phyloP scores from a whole-genome alignment of 73 alveolate genomes.

The Tetrahymena malaccensis region DNA sequence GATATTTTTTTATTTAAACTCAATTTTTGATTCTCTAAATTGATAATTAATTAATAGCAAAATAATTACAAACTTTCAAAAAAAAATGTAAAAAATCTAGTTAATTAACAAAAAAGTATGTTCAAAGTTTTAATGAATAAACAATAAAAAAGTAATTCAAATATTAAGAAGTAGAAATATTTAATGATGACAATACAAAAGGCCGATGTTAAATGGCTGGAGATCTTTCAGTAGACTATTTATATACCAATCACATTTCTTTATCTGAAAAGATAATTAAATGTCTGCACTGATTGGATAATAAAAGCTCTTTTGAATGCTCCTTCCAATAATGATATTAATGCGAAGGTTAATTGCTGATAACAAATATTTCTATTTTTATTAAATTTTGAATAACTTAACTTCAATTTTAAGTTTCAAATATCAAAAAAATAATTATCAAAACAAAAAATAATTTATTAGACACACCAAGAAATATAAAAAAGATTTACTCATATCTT shows the following conservation, averaged over 20 bases:
- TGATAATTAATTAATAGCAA: not conserved
- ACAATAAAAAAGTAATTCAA: not conserved
- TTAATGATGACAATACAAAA: not conserved
- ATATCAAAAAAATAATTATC: too few species aligned
- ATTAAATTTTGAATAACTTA: not conserved
- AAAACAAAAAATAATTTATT: too few species aligned
- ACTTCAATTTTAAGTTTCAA: too few species aligned
- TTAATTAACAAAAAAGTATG: too few species aligned
- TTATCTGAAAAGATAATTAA: not conserved
- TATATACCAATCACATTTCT: not conserved
- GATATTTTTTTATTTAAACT: too few species aligned
- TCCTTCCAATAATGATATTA: not conserved
- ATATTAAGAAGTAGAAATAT: not conserved
- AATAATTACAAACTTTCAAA: too few species aligned
- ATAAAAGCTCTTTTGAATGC: not conserved
- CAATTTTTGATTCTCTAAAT: not conserved
- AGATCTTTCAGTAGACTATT: not conserved
- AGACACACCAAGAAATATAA: too few species aligned
- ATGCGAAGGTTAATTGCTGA: not conserved
- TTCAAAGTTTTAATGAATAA: too few species aligned
- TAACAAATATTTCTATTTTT: not conserved
- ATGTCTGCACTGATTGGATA: not conserved
- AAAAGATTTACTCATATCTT: too few species aligned
- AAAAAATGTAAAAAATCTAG: too few species aligned
- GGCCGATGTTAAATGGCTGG: slow-evolving; percentile 1